phyloP scores from a whole-genome alignment of 1,284 basidiomycete genomes.

The Cutaneotrichosporon daszewskae region DNA sequence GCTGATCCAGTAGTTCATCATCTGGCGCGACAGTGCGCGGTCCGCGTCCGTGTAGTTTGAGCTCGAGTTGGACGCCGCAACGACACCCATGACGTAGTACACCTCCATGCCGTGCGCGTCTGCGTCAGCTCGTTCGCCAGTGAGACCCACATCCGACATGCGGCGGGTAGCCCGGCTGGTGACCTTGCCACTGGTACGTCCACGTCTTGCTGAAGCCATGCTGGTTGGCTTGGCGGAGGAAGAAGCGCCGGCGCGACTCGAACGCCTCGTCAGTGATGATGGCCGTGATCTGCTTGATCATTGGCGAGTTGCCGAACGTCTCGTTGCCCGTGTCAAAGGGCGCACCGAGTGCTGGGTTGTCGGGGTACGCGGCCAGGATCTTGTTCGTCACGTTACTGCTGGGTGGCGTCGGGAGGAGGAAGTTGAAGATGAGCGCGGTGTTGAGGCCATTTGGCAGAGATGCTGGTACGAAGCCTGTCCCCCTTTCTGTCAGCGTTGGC shows the following conservation, averaged over 20 bases:
- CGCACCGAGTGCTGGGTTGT: not conserved
- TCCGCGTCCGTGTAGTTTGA: slow-evolving; percentile 24
- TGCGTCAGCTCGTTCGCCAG: not conserved
- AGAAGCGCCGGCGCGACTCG: slow-evolving; percentile 29
- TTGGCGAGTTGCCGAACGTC: slow-evolving; percentile 28
- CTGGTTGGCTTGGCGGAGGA: slow-evolving; percentile 25
- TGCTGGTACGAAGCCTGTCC: slow-evolving; percentile 19
- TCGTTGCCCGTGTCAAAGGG: slow-evolving; percentile 42
- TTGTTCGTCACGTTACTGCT: not conserved
- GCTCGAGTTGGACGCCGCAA: slow-evolving; percentile 1
- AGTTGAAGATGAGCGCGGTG: not conserved
- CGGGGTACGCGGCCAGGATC: not conserved
- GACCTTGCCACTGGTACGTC: slow-evolving; percentile 32
- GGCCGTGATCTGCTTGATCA: slow-evolving; percentile 31
- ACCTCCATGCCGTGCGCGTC: slow-evolving; percentile 28
- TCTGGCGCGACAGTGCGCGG: slow-evolving; percentile 18
- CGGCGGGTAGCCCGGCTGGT: not conserved
- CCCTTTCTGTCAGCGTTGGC: slow-evolving; percentile 1
- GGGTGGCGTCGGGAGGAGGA: too few species aligned
- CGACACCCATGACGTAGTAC: slow-evolving; percentile 23
- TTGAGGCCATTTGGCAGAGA: slow-evolving; percentile 3
- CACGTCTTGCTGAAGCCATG: slow-evolving; percentile 27
- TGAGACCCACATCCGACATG: slow-evolving; percentile 2
- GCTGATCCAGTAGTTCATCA: slow-evolving; percentile 43
- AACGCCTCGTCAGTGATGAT: slow-evolving; percentile 32